Evolutionary conservation across 2,329 filamentous ascomycete genomes (phyloP).

Genomic region (Pseudogymnoascus sp.): DNA sequence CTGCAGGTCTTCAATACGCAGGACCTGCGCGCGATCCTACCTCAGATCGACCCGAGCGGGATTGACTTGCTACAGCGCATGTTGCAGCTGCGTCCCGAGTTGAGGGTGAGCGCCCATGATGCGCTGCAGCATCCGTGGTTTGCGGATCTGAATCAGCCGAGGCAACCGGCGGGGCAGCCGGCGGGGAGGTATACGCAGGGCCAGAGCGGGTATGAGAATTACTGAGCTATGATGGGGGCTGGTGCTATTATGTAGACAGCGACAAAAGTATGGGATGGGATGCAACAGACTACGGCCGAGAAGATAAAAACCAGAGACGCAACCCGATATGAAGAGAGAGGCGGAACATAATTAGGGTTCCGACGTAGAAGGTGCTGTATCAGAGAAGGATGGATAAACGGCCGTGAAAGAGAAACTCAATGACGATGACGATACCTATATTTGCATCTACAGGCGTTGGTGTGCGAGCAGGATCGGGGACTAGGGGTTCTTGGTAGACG

Average conservation of each 20-base stretch:
- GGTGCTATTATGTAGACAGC: constrained; percentile 7
- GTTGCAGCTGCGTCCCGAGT: constrained; percentile 86
- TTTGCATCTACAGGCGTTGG: constrained; percentile 8
- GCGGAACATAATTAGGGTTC: background rate
- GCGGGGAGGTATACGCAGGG: constrained; percentile 5
- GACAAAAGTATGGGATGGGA: background rate
- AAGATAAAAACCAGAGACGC: background rate
- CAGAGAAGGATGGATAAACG: background rate
- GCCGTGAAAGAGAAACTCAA: constrained; percentile 1
- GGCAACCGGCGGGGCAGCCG: constrained; percentile 32
- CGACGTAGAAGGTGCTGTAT: background rate
- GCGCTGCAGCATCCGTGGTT: constrained; percentile 93
- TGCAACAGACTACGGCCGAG: background rate
- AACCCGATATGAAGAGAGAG: background rate
- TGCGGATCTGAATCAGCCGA: constrained; percentile 56
- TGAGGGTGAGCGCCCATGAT: constrained; percentile 79
- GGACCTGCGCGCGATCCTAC: constrained; percentile 76
- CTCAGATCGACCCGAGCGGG: constrained; percentile 79
- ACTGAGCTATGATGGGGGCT: background rate
- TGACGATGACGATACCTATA: constrained; percentile 5
- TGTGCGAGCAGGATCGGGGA: background rate
- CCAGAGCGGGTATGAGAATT: background rate
- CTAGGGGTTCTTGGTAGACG: constrained; percentile 3
- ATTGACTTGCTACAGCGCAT: constrained; percentile 83
- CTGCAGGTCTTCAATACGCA: constrained; percentile 94